Evolutionary conservation across 75 land plant species (phyloP), one percentile per base, ranked within the genome.

Genomic region (Selaginella moellendorffii): DNA sequence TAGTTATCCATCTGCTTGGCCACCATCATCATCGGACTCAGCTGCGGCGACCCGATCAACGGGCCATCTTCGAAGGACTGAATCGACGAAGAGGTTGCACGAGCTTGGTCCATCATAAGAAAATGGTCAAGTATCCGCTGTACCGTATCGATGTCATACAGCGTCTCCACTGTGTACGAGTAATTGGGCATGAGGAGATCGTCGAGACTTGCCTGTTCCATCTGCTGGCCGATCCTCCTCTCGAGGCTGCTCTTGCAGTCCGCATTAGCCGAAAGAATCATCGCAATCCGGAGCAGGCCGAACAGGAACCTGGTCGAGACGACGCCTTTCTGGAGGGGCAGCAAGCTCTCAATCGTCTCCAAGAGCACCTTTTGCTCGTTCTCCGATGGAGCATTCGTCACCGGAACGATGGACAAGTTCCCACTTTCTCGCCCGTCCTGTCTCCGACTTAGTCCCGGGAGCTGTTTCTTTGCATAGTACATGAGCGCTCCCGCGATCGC

Each of bases 101-200:
- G 65, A 59, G 1, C 67, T 59, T 24, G 52, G 69, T 20, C 72
- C 83, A 28, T 68, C 74, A 1, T 31, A 31, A 67, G 65, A 59
- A 76, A 87, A 67, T 74, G 71, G 9, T 69, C 26, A 22, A 87
- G 52, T 24, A 87, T 78, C 60, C 88, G 63, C 69, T 85, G 74
- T 24, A 85, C 79, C 30, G 84, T 81, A 22, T 84, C 83, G 1
- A 87, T 78, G 65, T 87, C 92, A 60, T 87, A 87, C 17, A 87
- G 72, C 0, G 92, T 87, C 54, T 87, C 92, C 84, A 53, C 81
- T 84, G 68, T 84, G 84, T 25, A 87, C 87, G 12, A 87, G 69
- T 31, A 87, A 64, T 14, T 84, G 71, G 69, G 84, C 87, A 68
- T 87, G 87, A 21, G 84, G n/a, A n/a, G n/a, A n/a, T n/a, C n/a